phyloP scores from a whole-genome alignment of 2,329 filamentous ascomycete species.

The Elsinoe batatas region DNA sequence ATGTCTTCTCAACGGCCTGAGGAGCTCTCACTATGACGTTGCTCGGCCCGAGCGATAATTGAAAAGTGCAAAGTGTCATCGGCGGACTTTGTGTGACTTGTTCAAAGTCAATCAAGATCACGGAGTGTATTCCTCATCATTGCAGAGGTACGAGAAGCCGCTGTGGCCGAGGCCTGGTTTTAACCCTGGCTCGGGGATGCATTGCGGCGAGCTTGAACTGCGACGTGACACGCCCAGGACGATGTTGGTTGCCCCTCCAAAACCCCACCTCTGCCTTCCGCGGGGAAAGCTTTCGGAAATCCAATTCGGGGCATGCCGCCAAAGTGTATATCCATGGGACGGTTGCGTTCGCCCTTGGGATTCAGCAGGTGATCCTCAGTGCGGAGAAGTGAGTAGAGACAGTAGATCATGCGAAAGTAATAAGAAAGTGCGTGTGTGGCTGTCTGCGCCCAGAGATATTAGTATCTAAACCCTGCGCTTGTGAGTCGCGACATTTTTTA shows the following conservation, averaged over 20 bases:
- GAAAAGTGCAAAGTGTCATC: slow-evolving; percentile 7
- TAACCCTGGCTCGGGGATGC: background rate
- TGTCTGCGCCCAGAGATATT: slow-evolving; percentile 5
- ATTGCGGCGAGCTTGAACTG: background rate
- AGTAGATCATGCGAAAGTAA: background rate
- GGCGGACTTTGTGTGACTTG: background rate
- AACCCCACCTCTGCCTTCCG: background rate
- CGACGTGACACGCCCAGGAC: background rate
- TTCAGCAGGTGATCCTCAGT: background rate
- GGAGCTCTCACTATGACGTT: slow-evolving; percentile 11
- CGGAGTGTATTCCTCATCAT: background rate
- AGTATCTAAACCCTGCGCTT: background rate
- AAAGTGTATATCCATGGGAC: background rate
- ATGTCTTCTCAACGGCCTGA: background rate
- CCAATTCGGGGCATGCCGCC: background rate
- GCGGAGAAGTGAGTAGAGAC: slow-evolving; percentile 3
- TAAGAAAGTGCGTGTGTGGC: slow-evolving; percentile 5
- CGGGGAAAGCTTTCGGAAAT: background rate
- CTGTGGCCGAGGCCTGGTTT: background rate
- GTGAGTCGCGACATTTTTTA: background rate
- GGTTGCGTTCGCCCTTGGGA: background rate
- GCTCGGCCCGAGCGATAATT: slow-evolving; percentile 2
- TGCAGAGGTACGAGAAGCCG: background rate
- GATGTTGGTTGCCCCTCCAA: background rate
- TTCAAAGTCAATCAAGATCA: too few species aligned